phyloP scores from a whole-genome alignment of 2,329 filamentous ascomycete species.

The Drechslera avenae region DNA sequence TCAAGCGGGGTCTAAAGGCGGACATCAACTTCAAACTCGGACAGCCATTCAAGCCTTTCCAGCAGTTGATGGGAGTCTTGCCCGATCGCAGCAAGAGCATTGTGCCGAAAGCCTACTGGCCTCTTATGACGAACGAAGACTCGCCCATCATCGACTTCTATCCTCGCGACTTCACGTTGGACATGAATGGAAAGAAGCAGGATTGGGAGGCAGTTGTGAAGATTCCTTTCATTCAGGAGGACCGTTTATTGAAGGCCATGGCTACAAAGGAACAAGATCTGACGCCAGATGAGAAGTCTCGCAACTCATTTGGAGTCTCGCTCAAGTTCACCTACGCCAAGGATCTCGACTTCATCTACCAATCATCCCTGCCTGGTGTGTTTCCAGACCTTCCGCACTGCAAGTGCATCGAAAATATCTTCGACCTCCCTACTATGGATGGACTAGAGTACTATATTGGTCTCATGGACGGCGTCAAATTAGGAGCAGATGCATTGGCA shows the following conservation, averaged over 20 bases:
- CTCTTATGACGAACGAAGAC: slow-evolving; percentile 86
- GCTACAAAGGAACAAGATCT: slow-evolving; percentile 78
- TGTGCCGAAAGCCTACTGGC: slow-evolving; percentile 84
- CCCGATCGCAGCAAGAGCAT: slow-evolving; percentile 98
- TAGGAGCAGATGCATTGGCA: slow-evolving; percentile 82
- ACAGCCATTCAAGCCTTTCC: slow-evolving; percentile 91
- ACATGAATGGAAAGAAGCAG: slow-evolving; percentile 99
- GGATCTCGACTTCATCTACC: slow-evolving; percentile 79
- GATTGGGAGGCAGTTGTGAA: slow-evolving; percentile 99
- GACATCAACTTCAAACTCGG: slow-evolving; percentile 92
- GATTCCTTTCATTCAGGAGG: slow-evolving; percentile 97
- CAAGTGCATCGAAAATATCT: slow-evolving; percentile 93
- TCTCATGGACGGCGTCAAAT: slow-evolving; percentile 79
- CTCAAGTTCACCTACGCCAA: slow-evolving; percentile 89
- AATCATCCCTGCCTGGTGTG: slow-evolving; percentile 83
- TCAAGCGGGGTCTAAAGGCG: slow-evolving; percentile 83
- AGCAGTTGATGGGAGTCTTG: slow-evolving; percentile 97
- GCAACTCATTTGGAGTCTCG: slow-evolving; percentile 90
- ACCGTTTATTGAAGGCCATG: slow-evolving; percentile 83
- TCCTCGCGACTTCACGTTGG: slow-evolving; percentile 91
- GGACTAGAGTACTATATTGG: slow-evolving; percentile 85
- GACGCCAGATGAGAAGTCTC: slow-evolving; percentile 74
- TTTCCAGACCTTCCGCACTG: slow-evolving; percentile 89
- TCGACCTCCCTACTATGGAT: slow-evolving; percentile 90
- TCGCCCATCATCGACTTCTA: slow-evolving; percentile 99